Evolutionary conservation across 495 filamentous ascomycete species (phyloP).

Genomic region (Penicillium samsonianum): DNA sequence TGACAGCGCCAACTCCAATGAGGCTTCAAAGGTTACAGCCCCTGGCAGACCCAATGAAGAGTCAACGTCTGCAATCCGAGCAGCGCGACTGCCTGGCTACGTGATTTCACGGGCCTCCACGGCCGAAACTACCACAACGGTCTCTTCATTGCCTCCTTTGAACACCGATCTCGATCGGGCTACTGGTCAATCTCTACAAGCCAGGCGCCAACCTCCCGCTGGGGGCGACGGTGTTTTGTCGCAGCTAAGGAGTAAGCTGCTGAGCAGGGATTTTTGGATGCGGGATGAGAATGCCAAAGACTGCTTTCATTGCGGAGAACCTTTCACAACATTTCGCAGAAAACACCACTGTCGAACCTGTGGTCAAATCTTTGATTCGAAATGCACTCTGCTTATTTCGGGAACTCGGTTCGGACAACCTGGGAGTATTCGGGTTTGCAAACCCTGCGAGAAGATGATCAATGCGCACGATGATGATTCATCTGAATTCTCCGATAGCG

Average conservation of each 20-base stretch:
- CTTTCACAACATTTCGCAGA: slow-evolving; percentile 89
- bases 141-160: slow-evolving; percentile 36
- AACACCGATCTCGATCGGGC: slow-evolving; percentile 32
- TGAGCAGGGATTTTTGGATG: slow-evolving; percentile 99
- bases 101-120: slow-evolving; percentile 38
- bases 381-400: slow-evolving; percentile 87
- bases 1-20: slow-evolving; percentile 30
- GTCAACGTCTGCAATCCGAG: slow-evolving; percentile 18
- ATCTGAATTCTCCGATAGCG: slow-evolving; percentile 82
- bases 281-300: slow-evolving; percentile 97
- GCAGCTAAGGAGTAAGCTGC: slow-evolving; percentile 74
- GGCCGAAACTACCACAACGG: slow-evolving; percentile 32
- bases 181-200: slow-evolving; percentile 20
- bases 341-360: slow-evolving; percentile 94
- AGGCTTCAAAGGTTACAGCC: slow-evolving; percentile 24
- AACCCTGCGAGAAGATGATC: slow-evolving; percentile 90
- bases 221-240: slow-evolving; percentile 34
- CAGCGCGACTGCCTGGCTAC: slow-evolving; percentile 39
- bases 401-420: slow-evolving; percentile 86
- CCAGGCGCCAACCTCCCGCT: slow-evolving; percentile 22
- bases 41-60: slow-evolving; percentile 28
- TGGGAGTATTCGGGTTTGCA: slow-evolving; percentile 86
- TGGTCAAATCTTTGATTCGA: slow-evolving; percentile 96
- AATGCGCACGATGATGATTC: slow-evolving; percentile 87
- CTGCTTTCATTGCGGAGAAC: slow-evolving; percentile 87